phyloP scores from a whole-genome alignment of 176 grass and related monocot genomes.

The Oryza australiensis region DNA sequence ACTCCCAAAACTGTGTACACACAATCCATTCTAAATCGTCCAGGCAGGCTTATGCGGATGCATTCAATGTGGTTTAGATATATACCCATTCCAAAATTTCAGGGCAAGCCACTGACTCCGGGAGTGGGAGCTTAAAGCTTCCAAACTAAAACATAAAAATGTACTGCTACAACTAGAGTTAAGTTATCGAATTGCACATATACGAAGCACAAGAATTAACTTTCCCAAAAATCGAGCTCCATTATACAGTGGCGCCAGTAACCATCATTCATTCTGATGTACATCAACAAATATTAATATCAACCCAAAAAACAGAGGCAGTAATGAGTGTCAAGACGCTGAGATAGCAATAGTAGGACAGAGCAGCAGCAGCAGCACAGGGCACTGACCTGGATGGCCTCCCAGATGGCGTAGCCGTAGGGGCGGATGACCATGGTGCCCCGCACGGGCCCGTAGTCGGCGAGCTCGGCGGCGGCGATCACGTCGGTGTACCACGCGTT shows the following conservation, averaged over 20 bases:
- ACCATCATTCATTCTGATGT: background rate
- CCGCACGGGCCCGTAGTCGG: slow-evolving; percentile 90
- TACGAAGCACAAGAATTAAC: background rate
- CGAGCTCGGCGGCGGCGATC: slow-evolving; percentile 85
- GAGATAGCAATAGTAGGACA: background rate
- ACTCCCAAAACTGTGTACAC: background rate
- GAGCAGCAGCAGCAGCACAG: background rate
- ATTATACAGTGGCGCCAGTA: background rate
- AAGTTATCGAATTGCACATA: background rate
- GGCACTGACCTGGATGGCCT: slow-evolving; percentile 75
- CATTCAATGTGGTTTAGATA: background rate
- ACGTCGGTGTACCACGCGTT: slow-evolving; percentile 97
- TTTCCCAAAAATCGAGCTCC: background rate
- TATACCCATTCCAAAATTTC: background rate
- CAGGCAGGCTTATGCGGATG: background rate
- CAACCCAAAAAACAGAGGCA: background rate
- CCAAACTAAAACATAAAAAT: background rate
- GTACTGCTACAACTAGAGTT: background rate
- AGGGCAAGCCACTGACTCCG: background rate
- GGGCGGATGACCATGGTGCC: slow-evolving; percentile 98
- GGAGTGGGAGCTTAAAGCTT: background rate
- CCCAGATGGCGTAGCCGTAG: slow-evolving; percentile 98
- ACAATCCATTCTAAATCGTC: background rate
- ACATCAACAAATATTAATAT: background rate
- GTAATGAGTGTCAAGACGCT: background rate